A percentile compares a stretch with the other conserved stretches of the same genome.
phyloP scores from a whole-genome alignment of 352 stramenopile genomes.

The Globisporangium heterothallicum region DNA sequence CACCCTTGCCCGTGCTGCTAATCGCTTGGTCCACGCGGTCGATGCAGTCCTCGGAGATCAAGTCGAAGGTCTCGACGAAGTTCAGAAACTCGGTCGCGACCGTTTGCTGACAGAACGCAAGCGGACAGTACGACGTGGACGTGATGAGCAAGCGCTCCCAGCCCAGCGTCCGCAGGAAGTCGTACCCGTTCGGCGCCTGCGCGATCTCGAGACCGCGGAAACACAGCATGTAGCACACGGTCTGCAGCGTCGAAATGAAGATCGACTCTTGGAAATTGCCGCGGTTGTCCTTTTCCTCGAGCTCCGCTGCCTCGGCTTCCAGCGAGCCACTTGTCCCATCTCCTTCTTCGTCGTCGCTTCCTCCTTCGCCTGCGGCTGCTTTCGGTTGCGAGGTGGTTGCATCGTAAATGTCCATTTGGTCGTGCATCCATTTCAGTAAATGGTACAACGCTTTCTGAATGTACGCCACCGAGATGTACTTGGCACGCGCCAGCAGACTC shows the following conservation, averaged over 20 bases:
- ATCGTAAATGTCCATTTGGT: slow-evolving; percentile 90
- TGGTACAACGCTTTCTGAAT: slow-evolving; percentile 92
- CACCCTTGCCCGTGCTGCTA: slow-evolving; percentile 34
- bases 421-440: slow-evolving; percentile 91
- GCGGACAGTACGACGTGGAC: slow-evolving; percentile 44
- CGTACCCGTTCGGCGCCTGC: slow-evolving; percentile 61
- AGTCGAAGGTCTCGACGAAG: slow-evolving; percentile 68
- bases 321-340: too few relatives aligned
- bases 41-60: slow-evolving; percentile 72
- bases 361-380: slow-evolving; percentile 6
- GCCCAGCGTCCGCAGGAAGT: slow-evolving; percentile 75
- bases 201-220: slow-evolving; percentile 91
- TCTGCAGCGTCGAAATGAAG: slow-evolving; percentile 87
- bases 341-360: too few relatives aligned
- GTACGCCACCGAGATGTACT: slow-evolving; percentile 91
- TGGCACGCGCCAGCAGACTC: slow-evolving; percentile 93
- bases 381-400: slow-evolving; percentile 24
- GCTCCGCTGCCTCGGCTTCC: slow-evolving; percentile 18
- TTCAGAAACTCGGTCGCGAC: slow-evolving; percentile 83
- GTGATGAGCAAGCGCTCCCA: slow-evolving; percentile 75
- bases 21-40: slow-evolving; percentile 72
- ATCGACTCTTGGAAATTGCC: slow-evolving; percentile 59
- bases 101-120: slow-evolving; percentile 74
- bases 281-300: slow-evolving; percentile 19
- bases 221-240: slow-evolving; percentile 97